These are phyloP conservation scores for Fusarium begoniae DNA, from an alignment of 2,329 filamentous ascomycete species.

Conservation along the genomic window DNA sequence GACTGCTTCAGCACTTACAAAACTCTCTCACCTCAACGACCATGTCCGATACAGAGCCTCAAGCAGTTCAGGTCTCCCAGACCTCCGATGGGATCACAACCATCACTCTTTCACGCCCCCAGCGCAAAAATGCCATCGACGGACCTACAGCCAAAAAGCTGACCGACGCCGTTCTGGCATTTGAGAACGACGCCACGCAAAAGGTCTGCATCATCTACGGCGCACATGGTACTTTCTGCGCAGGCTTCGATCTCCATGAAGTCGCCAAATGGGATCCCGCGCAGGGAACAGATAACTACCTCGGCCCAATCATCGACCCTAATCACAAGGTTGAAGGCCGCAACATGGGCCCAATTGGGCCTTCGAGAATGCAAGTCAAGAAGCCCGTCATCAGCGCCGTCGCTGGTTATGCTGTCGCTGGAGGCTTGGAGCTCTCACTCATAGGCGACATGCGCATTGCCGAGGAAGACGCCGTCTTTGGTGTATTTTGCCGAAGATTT, in stretches of 20 bases:
- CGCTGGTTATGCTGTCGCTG: not conserved
- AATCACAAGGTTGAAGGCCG: not conserved
- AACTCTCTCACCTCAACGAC: too few relatives aligned
- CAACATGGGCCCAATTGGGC: not conserved
- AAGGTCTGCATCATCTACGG: conserved; percentile 7
- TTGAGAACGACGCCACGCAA: not conserved
- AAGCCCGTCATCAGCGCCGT: conserved; percentile 16
- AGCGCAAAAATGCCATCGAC: conserved; percentile 9
- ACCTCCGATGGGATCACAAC: conserved; percentile 11
- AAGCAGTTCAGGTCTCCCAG: not conserved
- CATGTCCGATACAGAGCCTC: not conserved
- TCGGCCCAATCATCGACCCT: not conserved
- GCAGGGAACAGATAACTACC: not conserved
- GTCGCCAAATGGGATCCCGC: not conserved
- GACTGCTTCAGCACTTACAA: not conserved
- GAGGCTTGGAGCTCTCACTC: conserved; percentile 1
- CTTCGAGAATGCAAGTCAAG: conserved; percentile 1
- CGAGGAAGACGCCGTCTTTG: conserved; percentile 2
- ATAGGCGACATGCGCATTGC: conserved; percentile 7
- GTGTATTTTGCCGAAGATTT: conserved; percentile 12
- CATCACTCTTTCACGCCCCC: conserved; percentile 4
- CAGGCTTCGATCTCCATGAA: conserved; percentile 13
- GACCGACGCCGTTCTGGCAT: not conserved
- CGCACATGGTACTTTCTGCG: conserved; percentile 1
- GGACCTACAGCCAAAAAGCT: conserved; percentile 9